Evolutionary conservation across 1,139 yeast genomes (phyloP).

Genomic region (Geotrichum aggregatum): DNA sequence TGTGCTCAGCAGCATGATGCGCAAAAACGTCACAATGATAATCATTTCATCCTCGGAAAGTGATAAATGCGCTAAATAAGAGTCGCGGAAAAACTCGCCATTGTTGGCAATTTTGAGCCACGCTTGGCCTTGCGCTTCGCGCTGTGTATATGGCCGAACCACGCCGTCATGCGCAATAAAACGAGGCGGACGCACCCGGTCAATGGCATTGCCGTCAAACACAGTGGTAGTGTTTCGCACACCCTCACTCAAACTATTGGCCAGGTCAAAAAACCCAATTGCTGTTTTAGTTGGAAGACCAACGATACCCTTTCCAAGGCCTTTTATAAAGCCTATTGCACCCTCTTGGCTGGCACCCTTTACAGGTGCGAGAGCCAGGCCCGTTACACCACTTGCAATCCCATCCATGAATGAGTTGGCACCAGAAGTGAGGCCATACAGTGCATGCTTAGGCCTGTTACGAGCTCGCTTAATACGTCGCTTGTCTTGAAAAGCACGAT

Average conservation of each 20-base stretch:
- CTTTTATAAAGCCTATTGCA: conserved; percentile 85
- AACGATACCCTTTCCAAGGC: conserved; percentile 88
- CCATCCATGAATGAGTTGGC: conserved; percentile 88
- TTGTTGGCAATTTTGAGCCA: conserved; percentile 85
- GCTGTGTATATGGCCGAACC: conserved; percentile 66
- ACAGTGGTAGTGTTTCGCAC: conserved; percentile 89
- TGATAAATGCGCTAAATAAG: conserved; percentile 79
- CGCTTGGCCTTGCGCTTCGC: conserved; percentile 91
- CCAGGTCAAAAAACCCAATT: conserved; percentile 88
- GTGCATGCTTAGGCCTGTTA: conserved; percentile 79
- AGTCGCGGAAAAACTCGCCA: conserved; percentile 67
- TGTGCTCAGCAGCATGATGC: conserved; percentile 68
- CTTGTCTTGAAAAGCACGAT: conserved; percentile 75
- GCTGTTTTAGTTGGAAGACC: conserved; percentile 97
- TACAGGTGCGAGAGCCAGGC: conserved; percentile 85
- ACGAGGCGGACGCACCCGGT: conserved; percentile 78
- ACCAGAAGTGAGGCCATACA: conserved; percentile 82
- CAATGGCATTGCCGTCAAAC: conserved; percentile 74
- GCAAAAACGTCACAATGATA: conserved; percentile 68
- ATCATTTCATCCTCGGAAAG: conserved; percentile 72
- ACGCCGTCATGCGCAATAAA: conserved; percentile 65
- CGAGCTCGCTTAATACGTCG: conserved; percentile 70
- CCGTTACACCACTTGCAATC: conserved; percentile 80
- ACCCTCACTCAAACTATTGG: conserved; percentile 90
- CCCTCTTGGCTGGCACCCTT: conserved; percentile 86